A percentile compares a stretch with the other conserved stretches of the same genome.
Evolutionary conservation across 2,329 filamentous ascomycete genomes (phyloP).

Genomic region (Penicillium verrucosum): DNA sequence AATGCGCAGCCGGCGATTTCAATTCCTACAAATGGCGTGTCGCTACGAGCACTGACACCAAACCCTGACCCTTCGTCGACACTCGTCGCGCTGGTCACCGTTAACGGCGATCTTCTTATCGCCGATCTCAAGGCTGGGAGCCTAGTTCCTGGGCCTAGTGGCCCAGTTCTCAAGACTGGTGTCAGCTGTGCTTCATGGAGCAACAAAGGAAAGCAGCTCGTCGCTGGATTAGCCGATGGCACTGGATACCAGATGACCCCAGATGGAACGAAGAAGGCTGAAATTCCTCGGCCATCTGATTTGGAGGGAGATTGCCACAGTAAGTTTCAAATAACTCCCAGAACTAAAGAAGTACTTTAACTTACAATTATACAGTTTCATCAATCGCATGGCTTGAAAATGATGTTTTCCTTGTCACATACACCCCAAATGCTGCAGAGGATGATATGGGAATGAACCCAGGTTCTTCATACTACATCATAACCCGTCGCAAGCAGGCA

Average conservation of each 20-base stretch:
- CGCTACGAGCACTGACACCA: slow-evolving; percentile 70
- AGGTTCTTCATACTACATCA: slow-evolving; percentile 72
- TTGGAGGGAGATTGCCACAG: slow-evolving; percentile 63
- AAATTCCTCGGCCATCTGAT: slow-evolving; percentile 72
- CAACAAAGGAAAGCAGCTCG: slow-evolving; percentile 84
- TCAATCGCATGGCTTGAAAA: slow-evolving; percentile 87
- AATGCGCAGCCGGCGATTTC: slow-evolving; percentile 68
- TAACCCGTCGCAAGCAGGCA: slow-evolving; percentile 62
- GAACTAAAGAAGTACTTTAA: not conserved
- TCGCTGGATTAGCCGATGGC: slow-evolving; percentile 80
- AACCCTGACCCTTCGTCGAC: slow-evolving; percentile 70
- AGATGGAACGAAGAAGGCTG: slow-evolving; percentile 70
- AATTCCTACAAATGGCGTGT: slow-evolving; percentile 69
- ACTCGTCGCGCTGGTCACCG: slow-evolving; percentile 76
- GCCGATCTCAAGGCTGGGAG: slow-evolving; percentile 70
- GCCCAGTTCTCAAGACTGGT: slow-evolving; percentile 65
- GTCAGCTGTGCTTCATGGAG: slow-evolving; percentile 91
- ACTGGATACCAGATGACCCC: slow-evolving; percentile 79
- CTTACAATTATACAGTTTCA: slow-evolving; percentile 53
- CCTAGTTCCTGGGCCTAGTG: slow-evolving; percentile 58
- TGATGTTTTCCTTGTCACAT: slow-evolving; percentile 74
- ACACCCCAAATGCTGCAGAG: slow-evolving; percentile 61
- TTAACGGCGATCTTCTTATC: slow-evolving; percentile 76
- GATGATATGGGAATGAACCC: slow-evolving; percentile 53
- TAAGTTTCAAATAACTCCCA: slow-evolving; percentile 42